Base-by-base conservation (phyloP, 2,329 filamentous ascomycete species). In the Penicillium sp. region DNA sequence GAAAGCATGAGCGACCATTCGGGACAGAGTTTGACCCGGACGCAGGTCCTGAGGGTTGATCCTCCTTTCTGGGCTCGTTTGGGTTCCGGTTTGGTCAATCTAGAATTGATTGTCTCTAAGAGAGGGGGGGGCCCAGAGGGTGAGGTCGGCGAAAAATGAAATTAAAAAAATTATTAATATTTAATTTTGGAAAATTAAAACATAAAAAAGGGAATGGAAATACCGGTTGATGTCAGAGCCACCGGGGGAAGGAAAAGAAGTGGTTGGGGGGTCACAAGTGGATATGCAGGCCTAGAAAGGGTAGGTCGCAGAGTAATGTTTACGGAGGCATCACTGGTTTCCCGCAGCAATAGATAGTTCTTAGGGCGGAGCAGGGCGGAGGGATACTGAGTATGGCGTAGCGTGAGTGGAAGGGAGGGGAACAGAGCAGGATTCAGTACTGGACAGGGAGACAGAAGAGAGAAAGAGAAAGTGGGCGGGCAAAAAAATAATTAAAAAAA, bases 41-140 rank as follows among this genome's bases (percentile, higher is more conserved):
- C 68, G 69, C 70, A 72, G 70, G 68, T 71, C 70, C 69, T 71
- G 63, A 70, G 65, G 68, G 69, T 63, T 71, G 70, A 72, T 72
- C 69, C 68, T 69, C 68, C 67, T 67, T 69, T 70, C 64, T 67
- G 65, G 67, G 59, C 64, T 67, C 62, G 66, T 68, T 66, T 67
- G 61, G 64, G 61, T 66, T 67, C 66, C 65, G 64, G 64, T 63
- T 68, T 67, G 60, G 67, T 63, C 61, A 58, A 62, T 62, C 61
- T 61, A 64, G 60, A 61, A 52, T 63, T 52, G 43, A 52, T 52
- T 55, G 49, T 57, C 40, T 57, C 40, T 44, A n/a, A 52, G 45
- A 19, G 31, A 40, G 23, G n/a, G 16, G 16, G 42, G 44, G 44
- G 37, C n/a, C n/a, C n/a, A n/a, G n/a, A n/a, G n/a, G n/a, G n/a